Evolutionary conservation across 805 yeast genomes (phyloP).

Genomic region (Hanseniaspora nectarophila): DNA sequence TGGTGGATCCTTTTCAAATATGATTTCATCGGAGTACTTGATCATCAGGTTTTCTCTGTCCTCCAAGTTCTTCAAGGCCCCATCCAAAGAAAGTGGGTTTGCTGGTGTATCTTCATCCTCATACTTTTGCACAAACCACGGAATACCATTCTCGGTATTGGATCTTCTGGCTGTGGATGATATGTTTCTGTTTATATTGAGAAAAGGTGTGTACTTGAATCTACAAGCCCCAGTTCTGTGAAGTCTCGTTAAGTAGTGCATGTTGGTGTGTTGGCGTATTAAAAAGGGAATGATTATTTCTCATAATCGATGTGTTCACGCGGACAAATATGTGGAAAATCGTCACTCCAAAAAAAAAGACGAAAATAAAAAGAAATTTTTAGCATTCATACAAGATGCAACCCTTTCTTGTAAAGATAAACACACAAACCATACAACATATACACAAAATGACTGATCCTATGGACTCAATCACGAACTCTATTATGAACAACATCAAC

Average conservation of each 20-base stretch:
- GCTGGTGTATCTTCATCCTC: neutral
- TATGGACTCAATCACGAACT: slow-evolving; percentile 4
- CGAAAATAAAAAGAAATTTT: no score
- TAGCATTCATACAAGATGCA: no score
- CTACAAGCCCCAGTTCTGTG: neutral
- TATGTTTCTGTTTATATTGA: neutral
- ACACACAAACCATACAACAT: neutral
- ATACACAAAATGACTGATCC: neutral
- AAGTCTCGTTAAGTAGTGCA: neutral
- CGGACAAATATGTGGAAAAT: no score
- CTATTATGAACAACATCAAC: slow-evolving; percentile 10
- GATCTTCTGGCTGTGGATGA: neutral
- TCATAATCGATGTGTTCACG: neutral
- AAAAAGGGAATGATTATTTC: neutral
- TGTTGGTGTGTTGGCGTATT: neutral
- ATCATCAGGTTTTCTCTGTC: neutral
- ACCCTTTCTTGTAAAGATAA: no score
- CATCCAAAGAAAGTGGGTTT: neutral
- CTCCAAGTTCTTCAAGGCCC: neutral
- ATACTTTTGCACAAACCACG: slow-evolving; percentile 12
- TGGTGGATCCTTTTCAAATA: slow-evolving; percentile 7
- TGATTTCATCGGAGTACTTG: slow-evolving; percentile 2
- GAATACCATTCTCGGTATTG: neutral
- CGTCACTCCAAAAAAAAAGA: no score
- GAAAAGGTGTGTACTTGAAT: neutral